Percentiles rank a stretch among this genome's conserved stretches.
Conservation (phyloP, 192 early-diverging fungal species). For the Kickxella alabastrina region DNA sequence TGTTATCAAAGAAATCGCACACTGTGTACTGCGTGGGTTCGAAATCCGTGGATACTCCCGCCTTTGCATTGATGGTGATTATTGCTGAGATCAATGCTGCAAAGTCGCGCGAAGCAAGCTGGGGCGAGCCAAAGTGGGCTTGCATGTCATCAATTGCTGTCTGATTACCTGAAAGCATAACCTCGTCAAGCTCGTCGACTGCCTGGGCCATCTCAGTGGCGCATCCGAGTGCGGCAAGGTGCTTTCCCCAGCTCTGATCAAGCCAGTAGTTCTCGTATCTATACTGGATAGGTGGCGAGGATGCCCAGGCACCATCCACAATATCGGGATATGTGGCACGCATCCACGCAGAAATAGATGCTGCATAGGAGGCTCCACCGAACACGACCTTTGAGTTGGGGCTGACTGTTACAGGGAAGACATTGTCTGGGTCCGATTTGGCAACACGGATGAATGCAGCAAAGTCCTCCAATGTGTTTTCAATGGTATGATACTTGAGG, state of each 20-base stretch:
- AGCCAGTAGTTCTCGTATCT: conserved; percentile 58
- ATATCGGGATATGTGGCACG: conserved; percentile 58
- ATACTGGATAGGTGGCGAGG: conserved; percentile 65
- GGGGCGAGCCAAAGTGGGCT: conserved; percentile 17
- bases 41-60: conserved; percentile 3
- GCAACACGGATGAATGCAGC: conserved; percentile 25
- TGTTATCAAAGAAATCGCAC: conserved; percentile 27
- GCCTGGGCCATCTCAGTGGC: conserved; percentile 26
- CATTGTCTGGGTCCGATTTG: conserved; percentile 2
- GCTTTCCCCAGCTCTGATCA: conserved; percentile 43
- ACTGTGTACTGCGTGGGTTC: conserved; percentile 15
- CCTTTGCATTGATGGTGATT: conserved; percentile 14
- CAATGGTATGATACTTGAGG: conserved; percentile 32
- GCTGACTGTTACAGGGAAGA: conserved; percentile 20
- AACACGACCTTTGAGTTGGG: conserved; percentile 30
- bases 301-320: conserved; percentile 61
- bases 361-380: conserved; percentile 71
- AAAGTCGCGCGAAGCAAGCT: conserved; percentile 33
- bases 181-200: conserved; percentile 37
- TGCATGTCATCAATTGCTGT: conserved; percentile 14
- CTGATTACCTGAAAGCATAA: conserved; percentile 21
- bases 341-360: conserved; percentile 70
- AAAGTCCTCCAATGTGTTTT: conserved; percentile 34
- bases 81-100: conserved; percentile 17
- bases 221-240: conserved; percentile 34